Evolutionary conservation across 805 yeast species (phyloP).

Genomic region (Starmerella potacharoeniae): DNA sequence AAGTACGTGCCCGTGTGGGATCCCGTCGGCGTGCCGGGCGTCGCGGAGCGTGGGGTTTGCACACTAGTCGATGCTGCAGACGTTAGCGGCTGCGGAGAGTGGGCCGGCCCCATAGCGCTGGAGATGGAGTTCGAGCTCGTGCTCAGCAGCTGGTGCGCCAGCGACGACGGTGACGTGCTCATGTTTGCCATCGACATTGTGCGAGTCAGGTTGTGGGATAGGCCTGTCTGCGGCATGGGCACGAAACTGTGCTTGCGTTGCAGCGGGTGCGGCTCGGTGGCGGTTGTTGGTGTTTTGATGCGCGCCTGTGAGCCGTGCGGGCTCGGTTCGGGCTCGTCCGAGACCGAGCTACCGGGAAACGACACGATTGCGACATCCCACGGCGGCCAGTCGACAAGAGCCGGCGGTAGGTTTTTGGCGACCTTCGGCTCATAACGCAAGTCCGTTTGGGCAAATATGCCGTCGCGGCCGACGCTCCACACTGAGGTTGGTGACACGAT

Average conservation of each 20-base stretch:
- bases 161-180: constrained; percentile 2
- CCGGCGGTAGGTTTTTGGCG: constrained; percentile 41
- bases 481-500: constrained; percentile 24
- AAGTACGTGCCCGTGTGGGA: background rate
- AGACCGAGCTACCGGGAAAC: background rate
- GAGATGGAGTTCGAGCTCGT: background rate
- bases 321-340: background rate
- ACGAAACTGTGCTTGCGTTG: background rate
- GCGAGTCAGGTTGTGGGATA: background rate
- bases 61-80: background rate
- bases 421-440: constrained; percentile 34
- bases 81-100: background rate
- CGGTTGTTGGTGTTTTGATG: background rate
- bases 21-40: constrained; percentile 1
- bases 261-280: background rate
- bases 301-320: background rate
- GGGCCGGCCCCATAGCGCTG: background rate
- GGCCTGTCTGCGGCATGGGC: background rate
- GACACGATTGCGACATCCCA: constrained; percentile 15
- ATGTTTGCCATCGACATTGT: constrained; percentile 1
- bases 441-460: constrained; percentile 39
- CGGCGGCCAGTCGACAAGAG: constrained; percentile 50
- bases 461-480: constrained; percentile 44
- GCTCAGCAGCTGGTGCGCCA: background rate
- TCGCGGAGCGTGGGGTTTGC: background rate